Evolutionary conservation across 176 grass and related monocot genomes (phyloP), one percentile per base, ranked within the genome.

Genomic region (Aegilops tauschii): DNA sequence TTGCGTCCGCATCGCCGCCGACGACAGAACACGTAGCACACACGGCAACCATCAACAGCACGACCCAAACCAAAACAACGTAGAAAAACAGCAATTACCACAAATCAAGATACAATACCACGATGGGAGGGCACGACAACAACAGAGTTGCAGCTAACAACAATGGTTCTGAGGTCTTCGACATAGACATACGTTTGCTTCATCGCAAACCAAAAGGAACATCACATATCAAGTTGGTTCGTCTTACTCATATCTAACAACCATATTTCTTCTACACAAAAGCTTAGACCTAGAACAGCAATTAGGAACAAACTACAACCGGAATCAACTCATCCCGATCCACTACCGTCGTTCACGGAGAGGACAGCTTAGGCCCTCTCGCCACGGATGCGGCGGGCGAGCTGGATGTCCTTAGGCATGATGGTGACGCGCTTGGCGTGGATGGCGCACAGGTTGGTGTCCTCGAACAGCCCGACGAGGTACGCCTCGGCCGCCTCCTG

Each of bases 401-500:
- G 88, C 88, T 95, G 93, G 86, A 92, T 90, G 76, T 95, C 93
- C 88, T 92, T 95, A 58, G 93, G 88, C 93, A 95, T 95, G 76
- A 95, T 92, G 69, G 90, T 95, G 34, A 95, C 93, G 45, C 90
- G 84, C 90, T 95, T 92, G 83, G 93, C 90, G 36, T 95, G 93
- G 86, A 95, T 92, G 86, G 93, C 93, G 73, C 93, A 92, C 12
- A 95, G 90, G 85, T 95, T 95, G 83, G 88, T 90, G 86, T 92
- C 93, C 86, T 97, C 88, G 35, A 87, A 98, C 0, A 98, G 92
- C 0, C 96, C 96, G 0, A 98, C 96, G 31, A 98, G 93, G 82
- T 98, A 98, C 1, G 96, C 96, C 88, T 95, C 93, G 0, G 96
- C 96, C 0, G 93, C 96, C 84, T 98, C 96, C 88, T 98, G 93